phyloP scores from a whole-genome alignment of 2,329 filamentous ascomycete species.

The Penicillium sp. region DNA sequence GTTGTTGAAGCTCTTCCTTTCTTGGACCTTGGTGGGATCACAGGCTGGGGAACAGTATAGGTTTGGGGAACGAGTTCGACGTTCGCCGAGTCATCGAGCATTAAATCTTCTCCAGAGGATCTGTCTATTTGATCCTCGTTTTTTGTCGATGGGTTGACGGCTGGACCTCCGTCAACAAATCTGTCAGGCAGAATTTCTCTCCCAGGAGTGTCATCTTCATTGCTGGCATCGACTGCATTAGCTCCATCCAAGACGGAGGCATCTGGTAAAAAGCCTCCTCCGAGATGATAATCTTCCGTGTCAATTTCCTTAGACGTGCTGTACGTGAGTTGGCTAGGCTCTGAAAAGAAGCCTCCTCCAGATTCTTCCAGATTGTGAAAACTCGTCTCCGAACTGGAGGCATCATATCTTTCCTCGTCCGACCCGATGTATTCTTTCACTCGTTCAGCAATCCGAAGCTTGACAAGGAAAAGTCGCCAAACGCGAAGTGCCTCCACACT shows the following conservation, averaged over 20 bases:
- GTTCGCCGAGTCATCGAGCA: slow-evolving; percentile 9
- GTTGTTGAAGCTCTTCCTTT: slow-evolving; percentile 4
- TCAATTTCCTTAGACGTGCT: not conserved
- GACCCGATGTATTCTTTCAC: slow-evolving; percentile 59
- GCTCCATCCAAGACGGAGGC: not conserved
- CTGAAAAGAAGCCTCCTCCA: slow-evolving; percentile 42
- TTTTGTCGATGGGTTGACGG: not conserved
- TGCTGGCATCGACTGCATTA: not conserved
- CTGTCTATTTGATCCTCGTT: not conserved
- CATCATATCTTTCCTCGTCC: slow-evolving; percentile 35
- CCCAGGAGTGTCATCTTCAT: slow-evolving; percentile 10
- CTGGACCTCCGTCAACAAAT: not conserved
- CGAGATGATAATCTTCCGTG: not conserved
- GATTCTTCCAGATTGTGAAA: slow-evolving; percentile 23
- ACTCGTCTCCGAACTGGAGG: slow-evolving; percentile 38
- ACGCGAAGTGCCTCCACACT: slow-evolving; percentile 51
- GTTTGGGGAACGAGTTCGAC: not conserved
- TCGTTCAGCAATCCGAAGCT: slow-evolving; percentile 67
- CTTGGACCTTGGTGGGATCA: not conserved
- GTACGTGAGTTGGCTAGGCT: slow-evolving; percentile 21
- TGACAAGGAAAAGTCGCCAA: slow-evolving; percentile 61
- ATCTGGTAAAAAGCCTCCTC: slow-evolving; percentile 8
- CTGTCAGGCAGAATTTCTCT: slow-evolving; percentile 23
- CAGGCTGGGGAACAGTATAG: not conserved
- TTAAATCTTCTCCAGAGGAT: slow-evolving; percentile 21